These are phyloP conservation scores for Fusarium nanum DNA, from an alignment of 2,329 filamentous ascomycete species.

Conservation along the genomic window DNA sequence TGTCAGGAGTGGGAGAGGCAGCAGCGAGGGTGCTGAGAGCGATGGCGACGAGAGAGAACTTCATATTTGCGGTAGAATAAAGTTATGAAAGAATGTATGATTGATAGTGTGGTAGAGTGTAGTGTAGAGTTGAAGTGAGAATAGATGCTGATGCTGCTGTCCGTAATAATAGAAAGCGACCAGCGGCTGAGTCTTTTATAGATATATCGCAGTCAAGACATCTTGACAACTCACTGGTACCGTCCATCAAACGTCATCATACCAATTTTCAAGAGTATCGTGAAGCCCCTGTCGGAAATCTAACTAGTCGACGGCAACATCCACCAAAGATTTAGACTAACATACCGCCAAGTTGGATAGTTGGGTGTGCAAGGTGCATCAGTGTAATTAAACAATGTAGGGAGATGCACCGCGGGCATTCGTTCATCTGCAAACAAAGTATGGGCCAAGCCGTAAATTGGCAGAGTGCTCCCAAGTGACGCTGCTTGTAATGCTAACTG, in stretches of 20 bases:
- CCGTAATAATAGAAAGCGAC: not conserved
- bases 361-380: not conserved
- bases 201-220: not conserved
- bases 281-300: constrained; percentile 4
- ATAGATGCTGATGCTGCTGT: constrained; percentile 1
- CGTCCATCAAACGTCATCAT: constrained; percentile 22
- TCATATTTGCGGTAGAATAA: constrained; percentile 38
- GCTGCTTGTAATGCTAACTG: not conserved
- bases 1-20: constrained; percentile 40
- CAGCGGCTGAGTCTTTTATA: constrained; percentile 26
- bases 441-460: constrained; percentile 10
- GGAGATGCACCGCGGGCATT: not conserved
- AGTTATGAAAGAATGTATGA: not conserved
- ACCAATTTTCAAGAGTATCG: constrained; percentile 7
- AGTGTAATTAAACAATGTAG: constrained; percentile 13
- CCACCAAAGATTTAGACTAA: constrained; percentile 1
- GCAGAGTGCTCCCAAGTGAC: not conserved
- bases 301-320: constrained; percentile 9
- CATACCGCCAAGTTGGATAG: constrained; percentile 25
- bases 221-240: not conserved
- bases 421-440: not conserved
- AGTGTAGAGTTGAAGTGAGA: not conserved
- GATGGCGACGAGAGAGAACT: constrained; percentile 38
- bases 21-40: constrained; percentile 40
- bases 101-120: not conserved